phyloP scores from a whole-genome alignment of 2,329 filamentous ascomycete species.

The Achaetomium macrosporum region DNA sequence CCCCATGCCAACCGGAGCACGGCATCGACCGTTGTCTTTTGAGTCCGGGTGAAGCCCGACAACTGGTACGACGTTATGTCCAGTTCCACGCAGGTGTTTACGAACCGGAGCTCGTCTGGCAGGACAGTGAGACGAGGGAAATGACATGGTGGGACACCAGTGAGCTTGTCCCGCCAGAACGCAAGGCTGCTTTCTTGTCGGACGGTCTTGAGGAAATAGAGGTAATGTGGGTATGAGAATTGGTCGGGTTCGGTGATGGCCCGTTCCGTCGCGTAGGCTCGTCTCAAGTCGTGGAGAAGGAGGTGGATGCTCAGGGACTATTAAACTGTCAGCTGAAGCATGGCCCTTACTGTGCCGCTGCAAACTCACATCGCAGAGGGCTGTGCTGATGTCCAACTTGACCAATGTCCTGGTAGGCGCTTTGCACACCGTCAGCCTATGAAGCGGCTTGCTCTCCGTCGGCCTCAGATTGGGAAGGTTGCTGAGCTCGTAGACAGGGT shows the following conservation, averaged over 20 bases:
- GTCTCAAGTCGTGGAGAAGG: slow-evolving; percentile 42
- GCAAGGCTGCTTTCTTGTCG: slow-evolving; percentile 34
- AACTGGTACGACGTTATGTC: slow-evolving; percentile 37
- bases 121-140: slow-evolving; percentile 38
- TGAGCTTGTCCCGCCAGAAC: slow-evolving; percentile 42
- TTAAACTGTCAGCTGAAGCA: slow-evolving; percentile 10
- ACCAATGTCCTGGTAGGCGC: slow-evolving; percentile 39
- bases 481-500: slow-evolving; percentile 35
- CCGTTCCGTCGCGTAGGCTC: slow-evolving; percentile 38
- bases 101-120: slow-evolving; percentile 25
- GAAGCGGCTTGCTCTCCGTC: slow-evolving; percentile 38
- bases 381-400: slow-evolving; percentile 46
- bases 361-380: slow-evolving; percentile 40
- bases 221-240: slow-evolving; percentile 36
- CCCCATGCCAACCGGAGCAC: slow-evolving; percentile 56
- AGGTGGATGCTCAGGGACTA: slow-evolving; percentile 38
- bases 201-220: slow-evolving; percentile 32
- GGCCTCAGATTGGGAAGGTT: slow-evolving; percentile 38
- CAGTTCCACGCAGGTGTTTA: slow-evolving; percentile 36
- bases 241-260: slow-evolving; percentile 30
- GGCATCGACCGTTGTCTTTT: slow-evolving; percentile 41
- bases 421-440: slow-evolving; percentile 46
- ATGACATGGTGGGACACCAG: slow-evolving; percentile 36
- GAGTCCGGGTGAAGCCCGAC: slow-evolving; percentile 38
- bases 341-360: neutral